Base-by-base conservation (phyloP, 2,329 filamentous ascomycete genomes). In the Aspergillus sp. region DNA sequence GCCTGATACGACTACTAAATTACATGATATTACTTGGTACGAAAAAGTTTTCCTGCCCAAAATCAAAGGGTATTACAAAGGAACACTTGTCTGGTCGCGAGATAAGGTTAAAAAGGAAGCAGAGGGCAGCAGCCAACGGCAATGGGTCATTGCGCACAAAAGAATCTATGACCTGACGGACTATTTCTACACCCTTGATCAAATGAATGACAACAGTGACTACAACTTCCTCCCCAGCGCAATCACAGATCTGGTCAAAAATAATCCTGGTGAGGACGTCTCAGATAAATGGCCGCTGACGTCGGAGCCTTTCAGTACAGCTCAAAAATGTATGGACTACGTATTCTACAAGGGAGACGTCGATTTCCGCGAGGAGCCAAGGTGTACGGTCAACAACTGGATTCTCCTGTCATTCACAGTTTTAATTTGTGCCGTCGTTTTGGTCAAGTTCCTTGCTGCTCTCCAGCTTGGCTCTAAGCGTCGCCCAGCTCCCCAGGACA, bases 391-490 rank as follows among this genome's bases (percentile, higher is more conserved):
- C 68, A 96, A 96, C 80, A 93, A 93, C 77, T 98, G 91, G 75
- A 87, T 98, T 61, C 80, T 99, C 57, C 80, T 98, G 52, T 87
- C 86, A 3, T 96, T 97, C 70, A 90, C 92, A n/a, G 81, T 96
- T 68, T 80, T 98, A 12, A 80, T 99, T 53, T 91, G 89, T 70
- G 60, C 83, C 1, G 90, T 97, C 60, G 93, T 98, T 62, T 70
- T 87, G 50, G 78, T 90, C 76, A 99, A 98, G 76, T 99, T 99
- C 78, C 74, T 99, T 69, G 87, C 95, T 52, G 95, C 95, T 12
- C 82, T 99, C 42, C 95, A 97, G 69, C 90, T 99, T 59, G 93
- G 93, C 45, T 92, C 92, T 5, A 97, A 97, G 79, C 86, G 90
- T 58, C 88, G 91, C 17, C 95, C 95, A 3, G 84, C 89, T 5